phyloP scores from a whole-genome alignment of 2,329 filamentous ascomycete species.

The Aureobasidium uvarum region DNA sequence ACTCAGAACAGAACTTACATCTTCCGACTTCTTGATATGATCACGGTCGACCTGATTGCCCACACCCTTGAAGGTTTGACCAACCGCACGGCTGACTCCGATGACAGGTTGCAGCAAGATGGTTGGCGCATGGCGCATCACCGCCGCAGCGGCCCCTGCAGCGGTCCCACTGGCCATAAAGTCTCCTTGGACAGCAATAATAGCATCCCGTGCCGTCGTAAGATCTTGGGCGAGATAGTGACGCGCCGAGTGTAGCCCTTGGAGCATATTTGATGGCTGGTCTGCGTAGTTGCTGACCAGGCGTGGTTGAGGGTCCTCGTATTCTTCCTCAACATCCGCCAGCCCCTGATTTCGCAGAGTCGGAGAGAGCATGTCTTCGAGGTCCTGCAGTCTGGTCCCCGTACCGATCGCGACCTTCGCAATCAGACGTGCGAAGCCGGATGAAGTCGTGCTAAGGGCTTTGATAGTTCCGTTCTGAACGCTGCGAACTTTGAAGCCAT shows the following conservation, averaged over 20 bases:
- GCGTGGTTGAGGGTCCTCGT: slow-evolving; percentile 68
- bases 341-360: slow-evolving; percentile 34
- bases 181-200: slow-evolving; percentile 91
- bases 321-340: slow-evolving; percentile 56
- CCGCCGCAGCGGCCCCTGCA: slow-evolving; percentile 72
- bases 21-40: slow-evolving; percentile 77
- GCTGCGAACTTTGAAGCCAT: slow-evolving; percentile 86
- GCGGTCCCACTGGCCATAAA: slow-evolving; percentile 83
- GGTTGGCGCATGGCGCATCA: slow-evolving; percentile 81
- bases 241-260: slow-evolving; percentile 81
- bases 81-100: slow-evolving; percentile 82
- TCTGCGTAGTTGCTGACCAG: slow-evolving; percentile 91
- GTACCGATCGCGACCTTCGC: slow-evolving; percentile 94
- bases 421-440: slow-evolving; percentile 88
- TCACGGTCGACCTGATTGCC: slow-evolving; percentile 86
- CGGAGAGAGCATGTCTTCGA: slow-evolving; percentile 70
- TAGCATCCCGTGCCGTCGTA: slow-evolving; percentile 81
- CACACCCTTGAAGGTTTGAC: slow-evolving; percentile 85
- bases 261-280: slow-evolving; percentile 83
- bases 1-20: slow-evolving; percentile 63
- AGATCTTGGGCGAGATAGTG: slow-evolving; percentile 81
- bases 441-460: slow-evolving; percentile 91
- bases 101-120: slow-evolving; percentile 89
- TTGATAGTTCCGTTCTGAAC: slow-evolving; percentile 86
- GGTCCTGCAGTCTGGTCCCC: slow-evolving; percentile 85